phyloP scores from a whole-genome alignment of 441 rosid genomes.

The Pelargonium myrrhifolium region DNA sequence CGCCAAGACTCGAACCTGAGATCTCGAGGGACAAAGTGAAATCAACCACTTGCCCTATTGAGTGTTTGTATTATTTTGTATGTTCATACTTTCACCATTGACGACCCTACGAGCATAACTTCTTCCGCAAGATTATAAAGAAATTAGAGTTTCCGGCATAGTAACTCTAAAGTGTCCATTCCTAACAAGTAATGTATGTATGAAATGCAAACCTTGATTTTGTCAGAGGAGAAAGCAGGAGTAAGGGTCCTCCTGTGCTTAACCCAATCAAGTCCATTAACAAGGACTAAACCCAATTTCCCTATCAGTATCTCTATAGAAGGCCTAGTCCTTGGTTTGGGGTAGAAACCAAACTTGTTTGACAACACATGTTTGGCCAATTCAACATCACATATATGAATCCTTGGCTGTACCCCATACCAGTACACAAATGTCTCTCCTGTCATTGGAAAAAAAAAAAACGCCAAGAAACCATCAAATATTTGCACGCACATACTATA shows the following conservation, averaged over 20 bases:
- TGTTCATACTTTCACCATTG: too few species aligned
- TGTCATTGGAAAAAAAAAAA: neutral
- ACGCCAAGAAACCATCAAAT: neutral
- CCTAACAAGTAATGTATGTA: neutral
- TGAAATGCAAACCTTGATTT: slow-evolving; percentile 31
- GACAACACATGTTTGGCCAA: slow-evolving; percentile 34
- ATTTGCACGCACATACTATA: neutral
- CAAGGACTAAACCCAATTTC: slow-evolving; percentile 24
- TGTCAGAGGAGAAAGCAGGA: slow-evolving; percentile 41
- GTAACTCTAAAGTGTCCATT: neutral
- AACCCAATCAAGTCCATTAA: slow-evolving; percentile 37
- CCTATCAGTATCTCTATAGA: slow-evolving; percentile 21
- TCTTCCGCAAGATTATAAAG: too few species aligned
- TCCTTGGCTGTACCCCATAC: slow-evolving; percentile 33
- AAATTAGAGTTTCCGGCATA: neutral
- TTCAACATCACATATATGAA: slow-evolving; percentile 32
- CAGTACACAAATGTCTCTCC: slow-evolving; percentile 42
- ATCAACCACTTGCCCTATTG: too few species aligned
- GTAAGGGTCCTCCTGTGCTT: slow-evolving; percentile 36
- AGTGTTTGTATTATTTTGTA: too few species aligned
- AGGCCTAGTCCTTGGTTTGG: slow-evolving; percentile 23
- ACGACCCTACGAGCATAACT: too few species aligned
- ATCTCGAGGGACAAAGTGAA: too few species aligned
- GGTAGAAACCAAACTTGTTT: slow-evolving; percentile 30
- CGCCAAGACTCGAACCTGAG: too few species aligned